Conservation (phyloP, 2,329 filamentous ascomycete species). For the Neopestalotiopsis sp. region DNA sequence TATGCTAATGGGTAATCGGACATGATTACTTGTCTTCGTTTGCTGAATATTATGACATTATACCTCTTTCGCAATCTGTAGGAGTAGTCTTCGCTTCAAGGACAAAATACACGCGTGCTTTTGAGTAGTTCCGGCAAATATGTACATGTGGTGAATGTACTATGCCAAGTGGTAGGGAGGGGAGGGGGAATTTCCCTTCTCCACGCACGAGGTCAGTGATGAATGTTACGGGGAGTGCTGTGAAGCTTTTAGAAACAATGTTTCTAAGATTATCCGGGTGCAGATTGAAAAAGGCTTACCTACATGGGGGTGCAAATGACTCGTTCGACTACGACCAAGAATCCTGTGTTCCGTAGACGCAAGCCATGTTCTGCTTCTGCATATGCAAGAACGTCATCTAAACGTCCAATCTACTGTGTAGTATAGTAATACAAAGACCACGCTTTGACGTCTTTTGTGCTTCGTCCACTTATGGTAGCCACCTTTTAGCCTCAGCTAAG, state of each 20-base stretch:
- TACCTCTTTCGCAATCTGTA: no score
- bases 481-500: slow-evolving; percentile 5
- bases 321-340: background rate
- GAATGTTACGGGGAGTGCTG: background rate
- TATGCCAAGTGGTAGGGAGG: no score
- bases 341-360: background rate
- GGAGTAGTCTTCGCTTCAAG: no score
- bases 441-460: slow-evolving; percentile 5
- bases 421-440: background rate
- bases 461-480: background rate
- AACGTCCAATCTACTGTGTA: background rate
- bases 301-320: background rate
- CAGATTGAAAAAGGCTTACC: background rate
- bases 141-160: no score
- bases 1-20: background rate
- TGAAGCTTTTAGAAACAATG: background rate
- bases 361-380: slow-evolving; percentile 4
- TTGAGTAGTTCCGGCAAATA: no score
- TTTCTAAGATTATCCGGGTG: background rate
- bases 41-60: no score
- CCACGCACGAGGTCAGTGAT: no score
- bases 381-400: slow-evolving; percentile 9
- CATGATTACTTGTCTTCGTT: no score
- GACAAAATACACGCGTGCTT: no score
- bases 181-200: no score